Base-by-base conservation (phyloP, 345 rosid genomes). In the Syzygium jambos region DNA sequence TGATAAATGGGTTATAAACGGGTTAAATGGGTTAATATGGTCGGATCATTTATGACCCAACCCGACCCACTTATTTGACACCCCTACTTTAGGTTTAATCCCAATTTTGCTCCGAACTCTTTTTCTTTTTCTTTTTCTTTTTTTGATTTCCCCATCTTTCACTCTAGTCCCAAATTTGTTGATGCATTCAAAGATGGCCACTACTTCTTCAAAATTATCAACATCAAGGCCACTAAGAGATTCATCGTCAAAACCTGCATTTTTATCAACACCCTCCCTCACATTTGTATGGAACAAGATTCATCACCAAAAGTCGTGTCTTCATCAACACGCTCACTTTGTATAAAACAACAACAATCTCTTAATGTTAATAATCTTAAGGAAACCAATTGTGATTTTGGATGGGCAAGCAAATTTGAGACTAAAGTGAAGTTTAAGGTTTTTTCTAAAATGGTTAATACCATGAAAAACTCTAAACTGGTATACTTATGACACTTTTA, bases 371-470 rank as follows among this genome's bases (percentile, higher is more conserved):
- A 59, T 59, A 59, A 59, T 59, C 7, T 27, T 11, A 29, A 59
- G 2, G 27, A 59, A 11, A 59, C 65, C 2, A 14, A 5, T 59
- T 6, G 29, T 14, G 11, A 59, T 59, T 25, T 59, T 59, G 7
- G 0, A 59, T 7, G 5, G 1, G 7, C 0, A 0, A 0, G 27
- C 2, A 25, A 13, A 59, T 59, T 59, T 27, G 27, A 25, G 16
- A 59, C 11, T 25, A 59, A 6, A 12, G 5, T 5, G 16, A 27
- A 59, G n/a, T 56, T 56, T 9, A 13, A 11, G 0, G 9, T 56
- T 52, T 15, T 52, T 14, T 52, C 16, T 3, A 52, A 38, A 38
- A 38, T 3, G 41, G 41, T 38, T 38, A 38, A 38, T 38, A 38
- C 3, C 41, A 38, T 3, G 41, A 38, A 38, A 38, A 38, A 38